Base-by-base conservation (phyloP, 2,329 filamentous ascomycete genomes). In the Exophiala sp. region DNA sequence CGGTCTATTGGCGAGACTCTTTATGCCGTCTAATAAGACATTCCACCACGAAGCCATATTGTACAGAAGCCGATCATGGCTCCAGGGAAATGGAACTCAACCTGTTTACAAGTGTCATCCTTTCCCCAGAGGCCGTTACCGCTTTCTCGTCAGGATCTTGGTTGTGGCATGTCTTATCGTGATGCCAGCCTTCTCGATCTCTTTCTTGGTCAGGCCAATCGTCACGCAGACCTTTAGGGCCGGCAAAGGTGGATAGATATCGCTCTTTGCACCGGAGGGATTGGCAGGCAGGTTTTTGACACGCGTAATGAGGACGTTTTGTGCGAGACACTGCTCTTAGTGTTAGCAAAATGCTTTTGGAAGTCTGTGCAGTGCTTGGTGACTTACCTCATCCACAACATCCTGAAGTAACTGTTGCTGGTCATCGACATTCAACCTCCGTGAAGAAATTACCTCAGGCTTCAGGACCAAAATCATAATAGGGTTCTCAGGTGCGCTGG, bases 201-300 rank as follows among this genome's bases (percentile, higher is more conserved):
- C 94, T 75, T 95, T 96, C 77, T 88, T 95, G 20, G 88, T 88
- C 58, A 99, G 75, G 1, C 88, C 94, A 4, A 83, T 88, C 0
- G 91, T 96, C 50, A 96, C 78, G 68, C 92, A 97, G 10, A 97
- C 83, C 74, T 97, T 96, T 58, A 99, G 79, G 0, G 90, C 89
- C 8, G 94, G 89, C 35, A 45, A 47, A 63, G 82, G 79, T 76
- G 87, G 89, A 34, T 79, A 80, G 40, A 83, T 79, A 54, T 91
- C 87, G 66, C 86, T 86, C 44, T 78, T 75, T 3, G 83, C 83
- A 41, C 86, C 81, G 35, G 83, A 74, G 46, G 77, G 73, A 45
- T 80, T 76, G 56, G 87, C 79, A 1, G 90, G 88, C 68, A 88
- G 83, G 34, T 81, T 84, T 77, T 95, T 97, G 40, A 96, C 78